phyloP scores from a whole-genome alignment of 805 yeast species.

The Kodamaea laetipori region DNA sequence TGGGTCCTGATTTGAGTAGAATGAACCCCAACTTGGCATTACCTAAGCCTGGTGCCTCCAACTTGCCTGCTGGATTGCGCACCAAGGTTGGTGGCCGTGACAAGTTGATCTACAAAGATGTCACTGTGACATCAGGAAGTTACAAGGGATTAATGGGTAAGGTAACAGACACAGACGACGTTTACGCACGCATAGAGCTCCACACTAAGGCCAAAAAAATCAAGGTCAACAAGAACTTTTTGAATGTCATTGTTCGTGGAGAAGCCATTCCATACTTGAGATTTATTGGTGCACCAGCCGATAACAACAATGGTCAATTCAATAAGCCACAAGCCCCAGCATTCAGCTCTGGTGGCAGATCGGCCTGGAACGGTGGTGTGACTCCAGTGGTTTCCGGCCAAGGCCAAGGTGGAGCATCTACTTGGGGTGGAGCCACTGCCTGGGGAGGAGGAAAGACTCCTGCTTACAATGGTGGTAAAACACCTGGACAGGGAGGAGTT shows the following conservation, averaged over 20 bases:
- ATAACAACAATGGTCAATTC: constrained; percentile 14
- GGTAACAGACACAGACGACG: constrained; percentile 90
- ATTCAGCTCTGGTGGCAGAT: constrained; percentile 47
- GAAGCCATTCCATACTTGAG: constrained; percentile 77
- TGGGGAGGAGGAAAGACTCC: constrained; percentile 27
- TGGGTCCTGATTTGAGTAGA: constrained; percentile 68
- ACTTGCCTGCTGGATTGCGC: constrained; percentile 48
- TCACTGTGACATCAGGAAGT: constrained; percentile 85
- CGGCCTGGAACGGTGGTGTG: constrained; percentile 52
- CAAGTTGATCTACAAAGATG: constrained; percentile 77
- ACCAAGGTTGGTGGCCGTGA: constrained; percentile 74
- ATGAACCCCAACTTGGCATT: constrained; percentile 83
- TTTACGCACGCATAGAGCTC: constrained; percentile 86
- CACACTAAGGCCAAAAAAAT: constrained; percentile 90
- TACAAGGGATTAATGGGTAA: constrained; percentile 94
- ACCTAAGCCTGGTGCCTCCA: constrained; percentile 47
- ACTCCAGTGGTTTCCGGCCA: constrained; percentile 21
- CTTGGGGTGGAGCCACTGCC: constrained; percentile 47
- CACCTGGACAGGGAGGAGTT: constrained; percentile 27
- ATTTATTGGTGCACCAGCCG: constrained; percentile 56
- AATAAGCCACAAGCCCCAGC: constrained; percentile 32
- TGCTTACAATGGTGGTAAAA: constrained; percentile 23
- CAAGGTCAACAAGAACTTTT: constrained; percentile 76
- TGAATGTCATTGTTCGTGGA: constrained; percentile 72
- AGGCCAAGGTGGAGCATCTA: constrained; percentile 41